Percentiles rank a stretch among this genome's conserved stretches.
These are phyloP conservation scores for Ampelomyces quisqualis DNA, from an alignment of 2,329 filamentous ascomycete genomes.

Conservation along the genomic window DNA sequence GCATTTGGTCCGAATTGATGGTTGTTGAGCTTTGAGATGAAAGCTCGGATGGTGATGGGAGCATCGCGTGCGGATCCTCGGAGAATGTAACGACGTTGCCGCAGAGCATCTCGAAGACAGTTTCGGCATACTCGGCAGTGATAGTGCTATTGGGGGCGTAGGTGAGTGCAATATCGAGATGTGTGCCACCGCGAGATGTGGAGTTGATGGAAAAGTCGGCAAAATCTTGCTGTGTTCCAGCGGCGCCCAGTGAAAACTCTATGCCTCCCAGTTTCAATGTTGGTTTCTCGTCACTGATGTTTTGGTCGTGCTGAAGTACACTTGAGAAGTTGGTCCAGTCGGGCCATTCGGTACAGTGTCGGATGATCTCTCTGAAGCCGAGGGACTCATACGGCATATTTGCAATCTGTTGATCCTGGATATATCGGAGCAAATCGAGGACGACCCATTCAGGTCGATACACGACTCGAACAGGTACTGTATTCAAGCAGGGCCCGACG, in stretches of 20 bases:
- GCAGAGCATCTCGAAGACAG: slow-evolving; percentile 46
- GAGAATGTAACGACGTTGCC: slow-evolving; percentile 29
- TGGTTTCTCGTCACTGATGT: slow-evolving; percentile 40
- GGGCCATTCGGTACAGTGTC: slow-evolving; percentile 41
- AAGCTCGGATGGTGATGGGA: slow-evolving; percentile 30
- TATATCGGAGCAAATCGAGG: slow-evolving; percentile 41
- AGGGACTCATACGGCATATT: slow-evolving; percentile 42
- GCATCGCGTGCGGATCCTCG: slow-evolving; percentile 29
- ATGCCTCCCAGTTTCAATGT: slow-evolving; percentile 51
- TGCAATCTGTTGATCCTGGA: slow-evolving; percentile 49
- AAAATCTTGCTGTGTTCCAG: slow-evolving; percentile 36
- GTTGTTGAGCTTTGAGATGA: slow-evolving; percentile 27
- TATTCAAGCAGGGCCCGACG: slow-evolving; percentile 47
- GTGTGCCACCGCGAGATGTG: slow-evolving; percentile 20
- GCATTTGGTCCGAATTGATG: slow-evolving; percentile 22
- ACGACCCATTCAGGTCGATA: slow-evolving; percentile 41
- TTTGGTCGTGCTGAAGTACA: slow-evolving; percentile 39
- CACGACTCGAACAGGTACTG: slow-evolving; percentile 46
- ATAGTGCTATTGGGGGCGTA: slow-evolving; percentile 48
- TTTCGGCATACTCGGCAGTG: slow-evolving; percentile 54
- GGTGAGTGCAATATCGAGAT: slow-evolving; percentile 34
- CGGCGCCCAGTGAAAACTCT: slow-evolving; percentile 33
- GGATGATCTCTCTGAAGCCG: slow-evolving; percentile 37
- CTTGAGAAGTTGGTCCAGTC: slow-evolving; percentile 41
- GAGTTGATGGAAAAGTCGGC: slow-evolving; percentile 38